phyloP scores from a whole-genome alignment of 345 rosid species.

The Isatis tinctoria region DNA sequence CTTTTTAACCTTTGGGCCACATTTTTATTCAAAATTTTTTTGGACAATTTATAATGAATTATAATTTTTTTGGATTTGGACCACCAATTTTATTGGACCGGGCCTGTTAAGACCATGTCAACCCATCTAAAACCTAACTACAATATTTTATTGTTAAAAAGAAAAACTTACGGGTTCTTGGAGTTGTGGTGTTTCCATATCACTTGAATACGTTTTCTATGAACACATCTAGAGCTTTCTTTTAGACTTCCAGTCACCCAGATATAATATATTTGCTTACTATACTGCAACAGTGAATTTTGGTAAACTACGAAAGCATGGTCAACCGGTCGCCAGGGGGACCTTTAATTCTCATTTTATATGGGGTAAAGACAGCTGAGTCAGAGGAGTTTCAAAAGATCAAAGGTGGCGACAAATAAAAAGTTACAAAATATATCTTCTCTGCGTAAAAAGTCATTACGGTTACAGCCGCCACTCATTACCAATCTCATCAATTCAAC shows the following conservation, averaged over 20 bases:
- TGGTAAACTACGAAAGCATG: background rate
- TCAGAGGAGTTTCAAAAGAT: background rate
- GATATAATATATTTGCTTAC: background rate
- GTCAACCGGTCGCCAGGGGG: background rate
- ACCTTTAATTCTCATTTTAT: background rate
- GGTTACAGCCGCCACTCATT: slow-evolving; percentile 9
- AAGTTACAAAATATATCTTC: slow-evolving; percentile 2
- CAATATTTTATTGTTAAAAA: background rate
- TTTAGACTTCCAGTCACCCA: background rate
- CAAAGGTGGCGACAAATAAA: slow-evolving; percentile 13
- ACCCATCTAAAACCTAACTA: background rate
- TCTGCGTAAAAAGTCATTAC: background rate
- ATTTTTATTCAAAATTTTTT: too few species aligned
- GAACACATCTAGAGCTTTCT: background rate
- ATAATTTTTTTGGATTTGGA: too few species aligned
- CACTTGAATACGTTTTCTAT: background rate
- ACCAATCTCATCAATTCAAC: background rate
- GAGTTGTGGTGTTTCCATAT: background rate
- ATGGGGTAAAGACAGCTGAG: background rate
- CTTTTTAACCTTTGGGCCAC: too few species aligned
- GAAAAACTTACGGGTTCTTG: background rate
- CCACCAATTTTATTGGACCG: too few species aligned
- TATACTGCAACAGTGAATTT: background rate
- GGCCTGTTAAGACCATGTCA: too few species aligned
- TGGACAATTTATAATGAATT: too few species aligned